Evolutionary conservation across 177 flowering plant species (phyloP).

Genomic region (Vitis hybrid): DNA sequence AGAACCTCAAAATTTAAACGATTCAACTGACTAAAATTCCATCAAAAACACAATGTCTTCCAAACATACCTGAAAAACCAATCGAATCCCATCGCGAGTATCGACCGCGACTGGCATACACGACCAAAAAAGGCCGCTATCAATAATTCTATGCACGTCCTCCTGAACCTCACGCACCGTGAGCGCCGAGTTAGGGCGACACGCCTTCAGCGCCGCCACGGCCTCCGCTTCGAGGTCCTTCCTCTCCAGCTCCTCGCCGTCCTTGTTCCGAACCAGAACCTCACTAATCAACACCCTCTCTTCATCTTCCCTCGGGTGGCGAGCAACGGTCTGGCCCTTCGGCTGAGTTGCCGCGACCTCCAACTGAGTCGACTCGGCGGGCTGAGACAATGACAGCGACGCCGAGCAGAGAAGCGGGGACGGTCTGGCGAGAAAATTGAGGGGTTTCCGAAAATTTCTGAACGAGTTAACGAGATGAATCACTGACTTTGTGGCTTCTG

Average conservation of each 20-base stretch:
- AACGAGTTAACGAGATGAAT: slow-evolving; percentile 25
- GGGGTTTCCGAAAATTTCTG: slow-evolving; percentile 1
- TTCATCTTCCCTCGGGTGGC: slow-evolving; percentile 45
- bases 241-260: slow-evolving; percentile 94
- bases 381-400: neutral
- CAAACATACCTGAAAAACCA: slow-evolving; percentile 78
- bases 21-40: neutral
- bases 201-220: slow-evolving; percentile 66
- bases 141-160: slow-evolving; percentile 87
- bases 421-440: neutral
- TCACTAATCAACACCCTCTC: slow-evolving; percentile 97
- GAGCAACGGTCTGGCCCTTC: slow-evolving; percentile 17
- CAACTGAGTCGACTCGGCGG: slow-evolving; percentile 22
- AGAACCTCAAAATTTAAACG: too few relatives aligned
- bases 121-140: slow-evolving; percentile 81
- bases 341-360: slow-evolving; percentile 21
- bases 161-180: slow-evolving; percentile 94
- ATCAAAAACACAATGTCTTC: neutral
- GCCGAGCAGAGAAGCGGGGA: neutral
- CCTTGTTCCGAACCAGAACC: slow-evolving; percentile 83
- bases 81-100: slow-evolving; percentile 90
- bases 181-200: slow-evolving; percentile 79
- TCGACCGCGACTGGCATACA: slow-evolving; percentile 95
- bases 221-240: slow-evolving; percentile 88
- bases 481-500: slow-evolving; percentile 13